Base-by-base conservation (phyloP, 805 yeast species). In the Ogataea nakhonphanomensis region DNA sequence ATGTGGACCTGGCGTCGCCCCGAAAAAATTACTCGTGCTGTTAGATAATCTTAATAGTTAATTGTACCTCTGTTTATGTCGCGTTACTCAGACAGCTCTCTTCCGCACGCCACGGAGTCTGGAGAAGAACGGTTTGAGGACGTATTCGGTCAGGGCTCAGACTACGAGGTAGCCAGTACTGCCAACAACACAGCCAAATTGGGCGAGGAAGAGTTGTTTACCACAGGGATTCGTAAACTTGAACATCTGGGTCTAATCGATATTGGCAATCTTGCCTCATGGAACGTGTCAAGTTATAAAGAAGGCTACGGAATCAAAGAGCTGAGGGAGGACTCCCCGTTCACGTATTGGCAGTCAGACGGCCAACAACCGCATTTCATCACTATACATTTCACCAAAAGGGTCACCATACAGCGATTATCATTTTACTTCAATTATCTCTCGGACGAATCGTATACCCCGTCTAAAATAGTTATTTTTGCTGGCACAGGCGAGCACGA, bases 401-500 rank as follows among this genome's bases (percentile, higher is more conserved):
- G 78, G 35, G 95, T 89, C 4, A 69, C 78, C 14, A 64, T 93
- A 3, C 78, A 81, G 36, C 61, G 85, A 37, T 62, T 93, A 1
- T 78, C 88, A 0, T 54, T 93, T 5, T 93, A 78, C 61, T 74
- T 84, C 14, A 86, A 90, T 51, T 78, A 73, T 51, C 59, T 67
- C 3, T 64, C 77, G 4, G 99, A 93, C 61, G 98, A 93, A 59
- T 84, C 95, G 14, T 93, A 95, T 57, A 89, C 99, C 0, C 99
- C 99, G 1, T 72, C 80, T 8, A 72, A 71, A 46, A 71, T 89
- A 24, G 62, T 67, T 8, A 68, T 87, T 3, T 60, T 72, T 49
- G 86, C 93, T 0, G 96, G 96, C 0, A 77, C 80, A 22, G 95
- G 91, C 14, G 78, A 79, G 25, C 87, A 85, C 68, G 93, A 85